Conservation (phyloP, 331 rosid species). For the Erythrophleum ivorense region DNA sequence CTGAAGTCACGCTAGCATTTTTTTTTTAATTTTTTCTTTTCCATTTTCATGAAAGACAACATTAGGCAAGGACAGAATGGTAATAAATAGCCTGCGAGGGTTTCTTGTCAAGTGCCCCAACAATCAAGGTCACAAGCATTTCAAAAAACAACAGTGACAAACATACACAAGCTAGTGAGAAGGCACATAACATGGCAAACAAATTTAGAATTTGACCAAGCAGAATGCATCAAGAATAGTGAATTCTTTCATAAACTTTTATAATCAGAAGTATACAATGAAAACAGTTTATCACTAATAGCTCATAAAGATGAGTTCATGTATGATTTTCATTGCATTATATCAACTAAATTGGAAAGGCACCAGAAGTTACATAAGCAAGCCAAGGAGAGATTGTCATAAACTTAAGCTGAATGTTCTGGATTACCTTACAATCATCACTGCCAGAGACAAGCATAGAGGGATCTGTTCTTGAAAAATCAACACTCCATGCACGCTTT, state of each 20-base stretch:
- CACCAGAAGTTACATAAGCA: conserved; percentile 30
- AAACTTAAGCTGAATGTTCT: conserved; percentile 14
- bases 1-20: neutral
- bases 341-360: neutral
- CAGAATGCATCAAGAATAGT: neutral
- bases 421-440: conserved; percentile 93
- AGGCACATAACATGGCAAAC: conserved; percentile 25
- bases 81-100: neutral
- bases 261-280: conserved; percentile 12
- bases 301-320: neutral
- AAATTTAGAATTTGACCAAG: neutral
- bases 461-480: conserved; percentile 93
- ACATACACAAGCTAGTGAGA: neutral
- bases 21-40: neutral
- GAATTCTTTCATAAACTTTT: conserved; percentile 9
- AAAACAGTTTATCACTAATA: conserved; percentile 25
- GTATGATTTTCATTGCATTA: neutral
- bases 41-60: neutral
- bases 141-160: conserved; percentile 13
- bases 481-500: conserved; percentile 99
- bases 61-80: conserved; percentile 15
- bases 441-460: conserved; percentile 96
- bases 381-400: conserved; percentile 24
- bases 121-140: conserved; percentile 13
- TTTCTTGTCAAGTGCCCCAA: conserved; percentile 27